Evolutionary conservation across 176 grass and related monocot species (phyloP).

Genomic region (Musa acuminata): DNA sequence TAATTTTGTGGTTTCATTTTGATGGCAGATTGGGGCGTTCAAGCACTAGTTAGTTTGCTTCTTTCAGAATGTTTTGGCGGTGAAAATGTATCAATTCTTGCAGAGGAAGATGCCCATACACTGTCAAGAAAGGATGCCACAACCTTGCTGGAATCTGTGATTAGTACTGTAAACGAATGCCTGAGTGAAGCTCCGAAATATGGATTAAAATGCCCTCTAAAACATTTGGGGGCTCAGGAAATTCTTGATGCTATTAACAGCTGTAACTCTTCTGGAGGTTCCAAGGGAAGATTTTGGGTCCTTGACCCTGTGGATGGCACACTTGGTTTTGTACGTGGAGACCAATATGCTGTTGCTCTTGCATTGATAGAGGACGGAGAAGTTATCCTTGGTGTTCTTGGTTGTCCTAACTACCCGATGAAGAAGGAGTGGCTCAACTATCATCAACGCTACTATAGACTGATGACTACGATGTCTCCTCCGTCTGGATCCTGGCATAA

Average conservation of each 20-base stretch:
- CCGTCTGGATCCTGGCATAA: slow-evolving; percentile 74
- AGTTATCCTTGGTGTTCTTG: slow-evolving; percentile 80
- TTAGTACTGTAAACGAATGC: slow-evolving; percentile 52
- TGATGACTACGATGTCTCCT: slow-evolving; percentile 65
- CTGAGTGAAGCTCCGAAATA: slow-evolving; percentile 65
- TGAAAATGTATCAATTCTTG: slow-evolving; percentile 55
- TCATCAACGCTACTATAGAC: slow-evolving; percentile 72
- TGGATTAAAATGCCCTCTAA: slow-evolving; percentile 45
- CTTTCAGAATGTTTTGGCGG: slow-evolving; percentile 57
- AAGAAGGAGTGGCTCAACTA: slow-evolving; percentile 94
- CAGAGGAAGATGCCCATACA: slow-evolving; percentile 75
- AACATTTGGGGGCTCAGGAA: slow-evolving; percentile 38
- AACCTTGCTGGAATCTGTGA: slow-evolving; percentile 55
- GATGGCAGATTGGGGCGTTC: slow-evolving; percentile 83
- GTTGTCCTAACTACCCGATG: slow-evolving; percentile 94
- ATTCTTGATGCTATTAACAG: slow-evolving; percentile 76
- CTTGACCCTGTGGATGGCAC: slow-evolving; percentile 96
- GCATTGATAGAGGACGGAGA: slow-evolving; percentile 91
- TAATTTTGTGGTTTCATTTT: background rate
- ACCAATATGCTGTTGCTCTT: slow-evolving; percentile 89
- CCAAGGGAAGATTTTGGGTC: slow-evolving; percentile 89
- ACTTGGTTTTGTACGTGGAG: slow-evolving; percentile 81
- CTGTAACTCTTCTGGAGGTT: slow-evolving; percentile 62
- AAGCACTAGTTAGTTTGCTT: slow-evolving; percentile 74
- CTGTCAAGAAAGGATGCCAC: slow-evolving; percentile 37